A percentile compares a stretch with the other conserved stretches of the same genome.
These are phyloP conservation scores for Malassezia dermatis DNA, from an alignment of 1,284 basidiomycete species.

Conservation along the genomic window DNA sequence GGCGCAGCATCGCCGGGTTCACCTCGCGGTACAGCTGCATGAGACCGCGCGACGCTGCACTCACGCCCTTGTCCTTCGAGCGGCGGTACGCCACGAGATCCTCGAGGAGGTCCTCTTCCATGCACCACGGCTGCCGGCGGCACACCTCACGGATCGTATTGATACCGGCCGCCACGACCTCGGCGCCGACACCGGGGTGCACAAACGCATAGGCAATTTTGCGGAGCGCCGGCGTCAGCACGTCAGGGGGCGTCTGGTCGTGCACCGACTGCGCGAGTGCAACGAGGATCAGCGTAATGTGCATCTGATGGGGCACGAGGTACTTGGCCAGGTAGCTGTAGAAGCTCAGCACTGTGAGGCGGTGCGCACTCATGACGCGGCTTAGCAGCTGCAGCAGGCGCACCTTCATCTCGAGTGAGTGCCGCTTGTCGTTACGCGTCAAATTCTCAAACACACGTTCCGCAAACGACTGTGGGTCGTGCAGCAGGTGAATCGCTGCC, in stretches of 20 bases:
- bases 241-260: constrained; percentile 87
- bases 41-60: constrained; percentile 73
- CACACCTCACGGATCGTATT: constrained; percentile 92
- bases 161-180: constrained; percentile 89
- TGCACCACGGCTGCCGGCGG: constrained; percentile 80
- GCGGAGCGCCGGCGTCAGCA: constrained; percentile 72
- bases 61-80: constrained; percentile 86
- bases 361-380: constrained; percentile 87
- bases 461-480: constrained; percentile 90
- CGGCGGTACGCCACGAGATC: constrained; percentile 91
- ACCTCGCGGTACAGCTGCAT: constrained; percentile 90
- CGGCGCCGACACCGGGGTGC: constrained; percentile 87
- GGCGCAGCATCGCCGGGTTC: constrained; percentile 83
- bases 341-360: constrained; percentile 86
- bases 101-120: constrained; percentile 82
- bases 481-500: constrained; percentile 79
- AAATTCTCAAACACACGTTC: constrained; percentile 87
- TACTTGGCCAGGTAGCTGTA: constrained; percentile 92
- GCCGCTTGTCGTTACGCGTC: constrained; percentile 64
- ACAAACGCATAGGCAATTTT: constrained; percentile 94
- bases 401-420: constrained; percentile 87
- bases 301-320: constrained; percentile 81
- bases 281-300: constrained; percentile 86
- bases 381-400: constrained; percentile 92
- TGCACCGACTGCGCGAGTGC: constrained; percentile 91